Conservation (phyloP, 2,329 filamentous ascomycete species). For the Aureobasidium namibiae region DNA sequence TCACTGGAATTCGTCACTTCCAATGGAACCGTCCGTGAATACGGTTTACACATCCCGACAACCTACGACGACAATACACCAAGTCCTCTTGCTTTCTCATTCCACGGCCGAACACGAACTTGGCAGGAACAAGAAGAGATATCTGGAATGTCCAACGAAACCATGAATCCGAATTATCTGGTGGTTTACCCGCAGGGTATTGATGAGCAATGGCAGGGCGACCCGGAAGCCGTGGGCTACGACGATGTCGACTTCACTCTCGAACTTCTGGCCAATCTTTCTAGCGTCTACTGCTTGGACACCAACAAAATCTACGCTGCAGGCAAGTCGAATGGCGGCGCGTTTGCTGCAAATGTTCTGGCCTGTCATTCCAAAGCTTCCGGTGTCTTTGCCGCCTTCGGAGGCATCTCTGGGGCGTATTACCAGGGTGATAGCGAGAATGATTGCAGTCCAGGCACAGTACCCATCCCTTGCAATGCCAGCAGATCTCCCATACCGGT, state of each 20-base stretch:
- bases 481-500: conserved; percentile 28
- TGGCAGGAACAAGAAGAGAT: conserved; percentile 33
- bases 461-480: conserved; percentile 22
- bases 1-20: conserved; percentile 17
- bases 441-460: conserved; percentile 16
- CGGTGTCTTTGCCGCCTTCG: conserved; percentile 42
- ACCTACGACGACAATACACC: conserved; percentile 31
- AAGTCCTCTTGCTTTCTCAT: conserved; percentile 40
- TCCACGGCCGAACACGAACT: conserved; percentile 36
- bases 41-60: conserved; percentile 31
- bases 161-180: conserved; percentile 37
- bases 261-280: conserved; percentile 33
- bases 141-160: conserved; percentile 38
- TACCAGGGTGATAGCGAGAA: conserved; percentile 28
- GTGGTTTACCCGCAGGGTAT: conserved; percentile 38
- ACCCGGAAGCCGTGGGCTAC: conserved; percentile 28
- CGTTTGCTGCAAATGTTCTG: conserved; percentile 37
- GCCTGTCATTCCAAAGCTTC: conserved; percentile 37
- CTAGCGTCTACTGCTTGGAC: conserved; percentile 37
- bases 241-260: conserved; percentile 37
- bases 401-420: conserved; percentile 39
- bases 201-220: conserved; percentile 33
- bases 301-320: conserved; percentile 34
- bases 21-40: conserved; percentile 23
- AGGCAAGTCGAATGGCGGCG: conserved; percentile 48